These are phyloP conservation scores for Hanseniaspora taiwanica DNA, from an alignment of 805 yeast species.

Conservation along the genomic window DNA sequence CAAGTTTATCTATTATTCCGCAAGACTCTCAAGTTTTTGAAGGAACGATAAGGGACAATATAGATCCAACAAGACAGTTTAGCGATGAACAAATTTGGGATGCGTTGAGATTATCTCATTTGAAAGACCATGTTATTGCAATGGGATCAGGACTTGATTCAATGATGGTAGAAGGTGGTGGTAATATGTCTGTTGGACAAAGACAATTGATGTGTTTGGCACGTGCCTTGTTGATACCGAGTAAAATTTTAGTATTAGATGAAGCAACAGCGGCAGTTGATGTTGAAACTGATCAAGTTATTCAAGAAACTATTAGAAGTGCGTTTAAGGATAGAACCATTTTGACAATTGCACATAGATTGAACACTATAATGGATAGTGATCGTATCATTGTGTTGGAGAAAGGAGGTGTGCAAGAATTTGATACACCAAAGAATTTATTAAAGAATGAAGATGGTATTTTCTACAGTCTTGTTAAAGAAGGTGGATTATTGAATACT, in stretches of 20 bases:
- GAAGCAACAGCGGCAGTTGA: slow-evolving; percentile 88
- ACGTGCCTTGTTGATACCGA: slow-evolving; percentile 54
- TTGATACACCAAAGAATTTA: slow-evolving; percentile 57
- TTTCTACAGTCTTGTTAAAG: slow-evolving; percentile 69
- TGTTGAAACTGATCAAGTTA: slow-evolving; percentile 66
- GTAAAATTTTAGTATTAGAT: slow-evolving; percentile 57
- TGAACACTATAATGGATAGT: slow-evolving; percentile 71
- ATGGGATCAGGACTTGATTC: slow-evolving; percentile 43
- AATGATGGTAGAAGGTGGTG: slow-evolving; percentile 52
- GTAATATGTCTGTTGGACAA: slow-evolving; percentile 64
- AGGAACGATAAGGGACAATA: slow-evolving; percentile 72
- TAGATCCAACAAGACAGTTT: slow-evolving; percentile 65
- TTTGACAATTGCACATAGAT: slow-evolving; percentile 73
- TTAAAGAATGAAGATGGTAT: slow-evolving; percentile 52
- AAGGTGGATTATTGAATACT: slow-evolving; percentile 50
- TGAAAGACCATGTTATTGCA: slow-evolving; percentile 53
- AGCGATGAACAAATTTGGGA: slow-evolving; percentile 75
- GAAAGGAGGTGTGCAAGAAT: slow-evolving; percentile 62
- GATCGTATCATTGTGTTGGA: slow-evolving; percentile 68
- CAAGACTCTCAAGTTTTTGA: slow-evolving; percentile 89
- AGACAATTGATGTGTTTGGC: slow-evolving; percentile 73
- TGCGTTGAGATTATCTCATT: slow-evolving; percentile 64
- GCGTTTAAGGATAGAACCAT: slow-evolving; percentile 70
- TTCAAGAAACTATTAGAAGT: slow-evolving; percentile 64
- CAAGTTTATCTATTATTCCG: slow-evolving; percentile 72